A percentile compares a stretch with the other conserved stretches of the same genome.
Evolutionary conservation across 352 stramenopile genomes (phyloP).

Genomic region (Plasmopara muralis): DNA sequence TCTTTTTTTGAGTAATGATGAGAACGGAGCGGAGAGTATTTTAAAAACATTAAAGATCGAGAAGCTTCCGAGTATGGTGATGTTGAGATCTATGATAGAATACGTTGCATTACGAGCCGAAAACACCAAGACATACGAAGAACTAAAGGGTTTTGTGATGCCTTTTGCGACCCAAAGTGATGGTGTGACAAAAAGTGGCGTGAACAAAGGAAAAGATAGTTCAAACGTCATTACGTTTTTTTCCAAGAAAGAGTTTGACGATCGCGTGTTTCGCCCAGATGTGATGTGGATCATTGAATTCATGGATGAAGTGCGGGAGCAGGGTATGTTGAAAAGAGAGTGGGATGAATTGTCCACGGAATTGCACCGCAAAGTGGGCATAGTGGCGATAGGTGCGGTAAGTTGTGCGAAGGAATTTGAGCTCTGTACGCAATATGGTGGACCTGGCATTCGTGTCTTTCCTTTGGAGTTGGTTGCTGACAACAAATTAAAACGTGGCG

Average conservation of each 20-base stretch:
- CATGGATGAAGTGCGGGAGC: slow-evolving; percentile 33
- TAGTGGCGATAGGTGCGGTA: slow-evolving; percentile 50
- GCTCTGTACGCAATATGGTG: slow-evolving; percentile 47
- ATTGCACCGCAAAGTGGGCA: slow-evolving; percentile 49
- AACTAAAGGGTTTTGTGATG: slow-evolving; percentile 50
- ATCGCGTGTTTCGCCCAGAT: slow-evolving; percentile 38
- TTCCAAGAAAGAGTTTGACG: slow-evolving; percentile 39
- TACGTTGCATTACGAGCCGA: slow-evolving; percentile 24
- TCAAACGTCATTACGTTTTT: slow-evolving; percentile 35
- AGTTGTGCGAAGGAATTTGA: slow-evolving; percentile 39
- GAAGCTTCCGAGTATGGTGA: slow-evolving; percentile 40
- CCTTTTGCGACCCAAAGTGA: slow-evolving; percentile 29
- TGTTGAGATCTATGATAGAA: slow-evolving; percentile 34
- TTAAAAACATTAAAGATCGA: slow-evolving; percentile 28
- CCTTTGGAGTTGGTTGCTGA: slow-evolving; percentile 26
- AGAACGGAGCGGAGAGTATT: slow-evolving; percentile 26
- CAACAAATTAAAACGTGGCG: slow-evolving; percentile 28
- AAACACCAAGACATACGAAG: slow-evolving; percentile 48
- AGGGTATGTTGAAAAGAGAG: slow-evolving; percentile 21
- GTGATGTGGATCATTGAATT: slow-evolving; percentile 67
- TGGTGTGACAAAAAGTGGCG: slow-evolving; percentile 5
- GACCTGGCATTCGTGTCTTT: slow-evolving; percentile 47
- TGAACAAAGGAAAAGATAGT: slow-evolving; percentile 11
- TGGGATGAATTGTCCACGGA: slow-evolving; percentile 47
- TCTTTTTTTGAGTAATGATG: slow-evolving; percentile 39